These are phyloP conservation scores for Parachlorella kessleri DNA, from an alignment of 139 green algal species.

Conservation along the genomic window DNA sequence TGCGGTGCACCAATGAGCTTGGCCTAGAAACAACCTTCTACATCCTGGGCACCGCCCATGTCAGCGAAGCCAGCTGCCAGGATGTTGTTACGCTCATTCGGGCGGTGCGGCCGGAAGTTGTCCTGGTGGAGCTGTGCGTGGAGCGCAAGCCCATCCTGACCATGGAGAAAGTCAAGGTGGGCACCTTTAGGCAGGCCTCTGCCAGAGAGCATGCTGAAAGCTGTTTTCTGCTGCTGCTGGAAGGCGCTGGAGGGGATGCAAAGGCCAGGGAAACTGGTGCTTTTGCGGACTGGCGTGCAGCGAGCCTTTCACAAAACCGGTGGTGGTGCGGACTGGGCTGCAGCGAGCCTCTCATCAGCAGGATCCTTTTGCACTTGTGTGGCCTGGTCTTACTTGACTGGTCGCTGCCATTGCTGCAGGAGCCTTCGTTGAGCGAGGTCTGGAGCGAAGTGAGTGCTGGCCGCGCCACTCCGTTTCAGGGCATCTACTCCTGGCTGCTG, in stretches of 20 bases:
- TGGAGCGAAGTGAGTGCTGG: conserved; percentile 17
- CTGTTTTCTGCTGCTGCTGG: neutral
- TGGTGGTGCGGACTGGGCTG: no score
- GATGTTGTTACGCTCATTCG: conserved; percentile 30
- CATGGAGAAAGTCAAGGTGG: conserved; percentile 25
- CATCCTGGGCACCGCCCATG: conserved; percentile 42
- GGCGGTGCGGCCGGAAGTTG: conserved; percentile 21
- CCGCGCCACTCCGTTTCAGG: conserved; percentile 47
- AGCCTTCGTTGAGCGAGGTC: conserved; percentile 25
- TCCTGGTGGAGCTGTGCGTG: conserved; percentile 39
- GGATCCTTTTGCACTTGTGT: no score
- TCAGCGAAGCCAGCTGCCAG: conserved; percentile 22
- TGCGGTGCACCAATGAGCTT: neutral
- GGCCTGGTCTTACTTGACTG: no score
- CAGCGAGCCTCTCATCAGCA: no score
- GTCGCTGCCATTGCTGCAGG: conserved; percentile 9
- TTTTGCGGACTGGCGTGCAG: no score
- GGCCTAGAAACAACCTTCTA: conserved; percentile 20
- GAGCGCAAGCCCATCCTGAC: conserved; percentile 30
- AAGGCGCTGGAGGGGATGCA: no score
- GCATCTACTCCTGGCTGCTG: conserved; percentile 59
- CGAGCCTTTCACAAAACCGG: no score
- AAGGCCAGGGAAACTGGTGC: no score
- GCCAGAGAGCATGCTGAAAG: neutral
- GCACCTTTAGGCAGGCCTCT: conserved; percentile 17